Base-by-base conservation (phyloP, 306 rosid species). In the Citrullus amarus region DNA sequence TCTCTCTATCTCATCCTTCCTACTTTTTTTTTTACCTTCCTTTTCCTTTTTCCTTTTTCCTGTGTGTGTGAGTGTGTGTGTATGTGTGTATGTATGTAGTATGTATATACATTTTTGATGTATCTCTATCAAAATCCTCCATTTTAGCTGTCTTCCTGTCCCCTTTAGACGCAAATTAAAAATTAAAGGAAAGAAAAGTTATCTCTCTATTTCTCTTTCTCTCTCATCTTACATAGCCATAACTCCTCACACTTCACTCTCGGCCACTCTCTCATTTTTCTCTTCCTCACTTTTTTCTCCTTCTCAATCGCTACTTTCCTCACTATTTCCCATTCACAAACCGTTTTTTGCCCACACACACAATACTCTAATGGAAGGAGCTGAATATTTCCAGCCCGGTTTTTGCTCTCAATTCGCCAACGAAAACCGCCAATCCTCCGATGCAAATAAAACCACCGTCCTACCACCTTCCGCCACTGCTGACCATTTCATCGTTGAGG, bases 401-500 rank as follows among this genome's bases (percentile, higher is more conserved):
- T 89, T 88, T 60, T 82, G 67, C 78, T 75, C 87, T 0, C 95
- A 86, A 78, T 88, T 85, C 82, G 50, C 83, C 6, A 51, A 90
- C 34, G 85, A 86, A 38, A 59, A 71, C 54, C 90, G 84, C 41
- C 82, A 75, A 41, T 28, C 82, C 9, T 56, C 80, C 13, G 84
- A 80, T 72, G 75, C 28, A 70, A 80, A 39, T 22, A 3, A 44
- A 20, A 11, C 51, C 28, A 67, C 14, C 51, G 12, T 10, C 50
- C 3, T 36, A 4, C 39, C 5, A 36, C 6, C 50, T 12, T 10
- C 50, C 50, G 34, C 82, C 10, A 41, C 63, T 15, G 34, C 84
- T 16, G 97, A 90, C 80, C 89, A 83, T 66, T 93, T 91, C 82
- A 77, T 88, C 39, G 97, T 93, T 1, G 98, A 93, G 75, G 98